A percentile compares a stretch with the other conserved stretches of the same genome.
Conservation (phyloP, 208 protist genomes). For the Naegleria gruberi region DNA sequence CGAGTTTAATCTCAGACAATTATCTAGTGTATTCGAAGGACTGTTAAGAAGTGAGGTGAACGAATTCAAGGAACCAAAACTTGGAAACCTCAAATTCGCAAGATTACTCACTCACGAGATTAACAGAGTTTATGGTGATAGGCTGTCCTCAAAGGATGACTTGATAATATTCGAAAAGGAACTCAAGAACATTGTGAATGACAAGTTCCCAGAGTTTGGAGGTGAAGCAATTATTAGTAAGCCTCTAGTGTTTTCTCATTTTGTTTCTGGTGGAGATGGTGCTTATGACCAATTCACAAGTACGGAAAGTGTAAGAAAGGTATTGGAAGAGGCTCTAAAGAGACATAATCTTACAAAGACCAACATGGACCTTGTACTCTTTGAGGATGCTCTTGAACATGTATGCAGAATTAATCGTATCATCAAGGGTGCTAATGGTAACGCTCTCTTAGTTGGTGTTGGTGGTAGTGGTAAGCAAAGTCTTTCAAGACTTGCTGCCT, state of each 20-base stretch:
- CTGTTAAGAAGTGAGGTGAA: conserved; percentile 43
- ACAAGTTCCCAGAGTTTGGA: conserved; percentile 56
- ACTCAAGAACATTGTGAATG: neutral
- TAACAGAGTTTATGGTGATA: conserved; percentile 61
- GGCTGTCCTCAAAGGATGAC: conserved; percentile 49
- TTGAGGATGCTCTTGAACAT: conserved; percentile 69
- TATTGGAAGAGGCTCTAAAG: conserved; percentile 46
- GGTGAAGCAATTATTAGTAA: conserved; percentile 66
- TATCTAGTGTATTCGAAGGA: conserved; percentile 56
- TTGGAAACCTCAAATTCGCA: conserved; percentile 28
- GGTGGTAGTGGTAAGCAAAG: conserved; percentile 64
- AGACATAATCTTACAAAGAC: conserved; percentile 56
- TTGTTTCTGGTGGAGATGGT: neutral
- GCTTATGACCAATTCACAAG: conserved; percentile 67
- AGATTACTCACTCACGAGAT: conserved; percentile 58
- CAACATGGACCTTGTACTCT: conserved; percentile 73
- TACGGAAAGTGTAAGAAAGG: neutral
- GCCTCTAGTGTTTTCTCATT: conserved; percentile 46
- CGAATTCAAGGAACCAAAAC: conserved; percentile 24
- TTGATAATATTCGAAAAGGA: neutral
- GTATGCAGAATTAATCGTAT: conserved; percentile 56
- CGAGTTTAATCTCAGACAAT: conserved; percentile 69
- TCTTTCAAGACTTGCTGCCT: conserved; percentile 55
- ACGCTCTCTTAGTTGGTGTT: conserved; percentile 64
- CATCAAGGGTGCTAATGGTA: conserved; percentile 49